Evolutionary conservation across 192 early-diverging fungal genomes (phyloP).

Genomic region (Phlyctochytrium bullatum): DNA sequence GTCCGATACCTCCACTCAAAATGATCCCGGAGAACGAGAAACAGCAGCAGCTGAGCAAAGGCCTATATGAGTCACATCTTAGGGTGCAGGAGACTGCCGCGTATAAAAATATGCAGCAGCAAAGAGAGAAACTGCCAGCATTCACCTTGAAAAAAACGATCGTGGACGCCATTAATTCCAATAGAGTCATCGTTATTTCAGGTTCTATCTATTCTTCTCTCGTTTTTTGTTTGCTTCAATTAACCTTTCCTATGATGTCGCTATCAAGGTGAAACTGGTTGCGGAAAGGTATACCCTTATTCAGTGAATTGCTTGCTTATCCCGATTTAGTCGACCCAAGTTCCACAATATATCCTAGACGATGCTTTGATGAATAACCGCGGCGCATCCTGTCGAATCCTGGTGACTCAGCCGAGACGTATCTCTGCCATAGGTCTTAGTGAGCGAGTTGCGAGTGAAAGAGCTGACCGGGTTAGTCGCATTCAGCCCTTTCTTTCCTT

Average conservation of each 20-base stretch:
- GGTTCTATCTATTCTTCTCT: slow-evolving; percentile 22
- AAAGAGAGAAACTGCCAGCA: slow-evolving; percentile 33
- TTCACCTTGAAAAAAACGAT: slow-evolving; percentile 25
- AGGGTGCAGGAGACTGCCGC: slow-evolving; percentile 9
- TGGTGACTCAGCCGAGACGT: slow-evolving; percentile 39
- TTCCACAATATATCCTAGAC: slow-evolving; percentile 42
- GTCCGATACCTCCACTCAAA: background rate
- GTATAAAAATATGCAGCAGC: slow-evolving; percentile 28
- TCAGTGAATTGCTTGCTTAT: no score
- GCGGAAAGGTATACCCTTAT: no score
- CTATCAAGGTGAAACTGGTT: slow-evolving; percentile 21
- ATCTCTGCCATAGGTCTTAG: slow-evolving; percentile 60
- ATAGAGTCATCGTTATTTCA: slow-evolving; percentile 40
- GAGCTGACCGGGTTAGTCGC: slow-evolving; percentile 42
- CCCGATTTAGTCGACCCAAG: slow-evolving; percentile 39
- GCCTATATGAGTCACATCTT: slow-evolving; percentile 9
- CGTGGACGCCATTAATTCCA: slow-evolving; percentile 22
- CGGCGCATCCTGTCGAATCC: slow-evolving; percentile 37
- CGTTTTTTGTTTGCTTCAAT: no score
- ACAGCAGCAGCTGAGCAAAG: slow-evolving; percentile 8
- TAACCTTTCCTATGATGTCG: no score
- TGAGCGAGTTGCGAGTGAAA: slow-evolving; percentile 54
- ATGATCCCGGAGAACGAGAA: background rate
- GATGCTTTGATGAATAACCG: slow-evolving; percentile 12
- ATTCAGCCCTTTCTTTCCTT: background rate